phyloP scores from a whole-genome alignment of 306 rosid genomes.

The Inga leiocalycina region DNA sequence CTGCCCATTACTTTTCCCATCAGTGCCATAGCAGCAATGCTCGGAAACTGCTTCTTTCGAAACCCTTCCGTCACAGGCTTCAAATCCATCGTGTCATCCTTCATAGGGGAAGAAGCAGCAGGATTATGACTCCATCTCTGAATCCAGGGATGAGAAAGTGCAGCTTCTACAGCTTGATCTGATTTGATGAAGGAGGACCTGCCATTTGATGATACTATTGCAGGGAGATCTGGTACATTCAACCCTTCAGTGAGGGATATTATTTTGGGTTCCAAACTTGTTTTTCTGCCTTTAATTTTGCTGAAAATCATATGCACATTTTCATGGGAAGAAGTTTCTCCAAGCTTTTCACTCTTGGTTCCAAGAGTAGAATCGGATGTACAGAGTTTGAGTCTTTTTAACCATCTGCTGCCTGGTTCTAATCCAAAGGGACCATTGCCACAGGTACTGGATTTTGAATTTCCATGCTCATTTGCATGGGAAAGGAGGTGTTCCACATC shows the following conservation, averaged over 20 bases:
- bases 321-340: slow-evolving; percentile 54
- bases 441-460: slow-evolving; percentile 46
- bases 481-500: slow-evolving; percentile 68
- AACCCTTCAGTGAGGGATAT: slow-evolving; percentile 37
- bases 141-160: slow-evolving; percentile 89
- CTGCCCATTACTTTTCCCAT: slow-evolving; percentile 77
- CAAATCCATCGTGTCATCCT: slow-evolving; percentile 39
- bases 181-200: slow-evolving; percentile 40
- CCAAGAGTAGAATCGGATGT: slow-evolving; percentile 50
- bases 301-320: slow-evolving; percentile 39
- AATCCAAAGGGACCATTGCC: slow-evolving; percentile 43
- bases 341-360: slow-evolving; percentile 53
- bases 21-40: slow-evolving; percentile 92
- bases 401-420: slow-evolving; percentile 74
- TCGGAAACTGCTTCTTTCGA: slow-evolving; percentile 73
- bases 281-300: slow-evolving; percentile 36
- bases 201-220: slow-evolving; percentile 33
- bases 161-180: slow-evolving; percentile 44
- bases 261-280: slow-evolving; percentile 46
- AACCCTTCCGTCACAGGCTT: slow-evolving; percentile 33
- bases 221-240: slow-evolving; percentile 30
- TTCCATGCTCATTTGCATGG: slow-evolving; percentile 46
- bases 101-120: slow-evolving; percentile 42
- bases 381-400: slow-evolving; percentile 73
- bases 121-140: slow-evolving; percentile 61